phyloP scores from a whole-genome alignment of 306 rosid species.

The Corylus americana region DNA sequence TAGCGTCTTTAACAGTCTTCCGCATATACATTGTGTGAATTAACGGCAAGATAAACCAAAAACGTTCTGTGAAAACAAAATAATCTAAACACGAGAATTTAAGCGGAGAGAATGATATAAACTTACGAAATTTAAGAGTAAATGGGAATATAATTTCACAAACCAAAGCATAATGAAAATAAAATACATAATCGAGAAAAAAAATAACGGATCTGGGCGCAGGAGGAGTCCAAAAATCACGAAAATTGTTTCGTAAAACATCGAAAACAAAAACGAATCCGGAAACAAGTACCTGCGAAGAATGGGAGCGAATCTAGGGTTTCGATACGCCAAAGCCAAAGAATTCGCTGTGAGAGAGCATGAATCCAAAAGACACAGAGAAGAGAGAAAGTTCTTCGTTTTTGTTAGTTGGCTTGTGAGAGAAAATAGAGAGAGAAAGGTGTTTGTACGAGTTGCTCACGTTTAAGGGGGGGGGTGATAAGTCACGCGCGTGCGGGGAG shows the following conservation, averaged over 20 bases:
- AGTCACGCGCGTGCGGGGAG: constrained; percentile 32
- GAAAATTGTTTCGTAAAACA: background rate
- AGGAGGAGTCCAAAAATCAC: constrained; percentile 19
- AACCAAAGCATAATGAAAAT: background rate
- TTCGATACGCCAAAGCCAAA: constrained; percentile 35
- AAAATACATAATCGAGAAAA: constrained; percentile 27
- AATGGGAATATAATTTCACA: constrained; percentile 14
- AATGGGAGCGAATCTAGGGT: constrained; percentile 63
- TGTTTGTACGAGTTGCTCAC: constrained; percentile 52
- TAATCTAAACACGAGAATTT: constrained; percentile 11
- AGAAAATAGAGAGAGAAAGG: constrained; percentile 39
- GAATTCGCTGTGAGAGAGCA: constrained; percentile 40
- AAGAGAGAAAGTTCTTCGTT: constrained; percentile 39
- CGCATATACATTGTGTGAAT: constrained; percentile 48
- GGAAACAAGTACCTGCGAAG: constrained; percentile 37
- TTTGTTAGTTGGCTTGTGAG: constrained; percentile 49
- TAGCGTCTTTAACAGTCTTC: constrained; percentile 21
- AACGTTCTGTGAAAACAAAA: constrained; percentile 10
- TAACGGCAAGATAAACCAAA: constrained; percentile 30
- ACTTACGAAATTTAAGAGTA: constrained; percentile 22
- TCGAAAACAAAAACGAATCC: constrained; percentile 34
- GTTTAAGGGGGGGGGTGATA: constrained; percentile 23
- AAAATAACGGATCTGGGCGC: constrained; percentile 58
- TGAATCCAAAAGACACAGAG: constrained; percentile 42
- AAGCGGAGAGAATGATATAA: constrained; percentile 26